Conservation (phyloP, 2,329 filamentous ascomycete genomes). For the Alternaria alternata region DNA sequence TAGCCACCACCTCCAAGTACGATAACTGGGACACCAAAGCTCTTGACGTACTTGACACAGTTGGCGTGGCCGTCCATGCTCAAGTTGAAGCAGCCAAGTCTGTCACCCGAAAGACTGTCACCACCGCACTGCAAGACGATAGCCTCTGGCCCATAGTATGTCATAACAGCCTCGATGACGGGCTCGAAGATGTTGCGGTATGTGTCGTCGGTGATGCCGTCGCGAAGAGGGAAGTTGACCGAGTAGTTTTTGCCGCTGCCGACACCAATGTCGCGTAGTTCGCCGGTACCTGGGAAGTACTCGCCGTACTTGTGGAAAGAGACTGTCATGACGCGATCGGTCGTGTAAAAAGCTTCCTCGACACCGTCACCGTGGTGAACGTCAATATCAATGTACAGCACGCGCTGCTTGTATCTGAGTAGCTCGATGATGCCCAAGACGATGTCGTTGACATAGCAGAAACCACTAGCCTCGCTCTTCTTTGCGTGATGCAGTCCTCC, state of each 20-base stretch:
- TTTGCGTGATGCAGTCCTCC: slow-evolving; percentile 97
- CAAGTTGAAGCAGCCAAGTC: slow-evolving; percentile 74
- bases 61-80: slow-evolving; percentile 76
- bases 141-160: slow-evolving; percentile 72
- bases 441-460: slow-evolving; percentile 99
- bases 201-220: slow-evolving; percentile 72
- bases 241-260: slow-evolving; percentile 72
- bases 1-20: slow-evolving; percentile 74
- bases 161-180: slow-evolving; percentile 72
- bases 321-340: slow-evolving; percentile 74
- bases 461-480: slow-evolving; percentile 90
- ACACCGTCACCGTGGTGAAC: slow-evolving; percentile 88
- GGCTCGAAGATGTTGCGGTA: slow-evolving; percentile 76
- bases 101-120: slow-evolving; percentile 72
- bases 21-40: slow-evolving; percentile 70
- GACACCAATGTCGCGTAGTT: slow-evolving; percentile 73
- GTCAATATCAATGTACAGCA: slow-evolving; percentile 95
- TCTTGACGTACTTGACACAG: slow-evolving; percentile 74
- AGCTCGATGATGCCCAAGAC: slow-evolving; percentile 92
- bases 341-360: slow-evolving; percentile 76
- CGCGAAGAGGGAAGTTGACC: slow-evolving; percentile 73
- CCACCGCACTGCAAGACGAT: slow-evolving; percentile 75
- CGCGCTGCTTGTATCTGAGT: slow-evolving; percentile 80
- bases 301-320: slow-evolving; percentile 78
- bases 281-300: slow-evolving; percentile 75